Percentiles rank a stretch among this genome's conserved stretches.
Conservation (phyloP, 2,329 filamentous ascomycete genomes). For the Passalora sequoiae region DNA sequence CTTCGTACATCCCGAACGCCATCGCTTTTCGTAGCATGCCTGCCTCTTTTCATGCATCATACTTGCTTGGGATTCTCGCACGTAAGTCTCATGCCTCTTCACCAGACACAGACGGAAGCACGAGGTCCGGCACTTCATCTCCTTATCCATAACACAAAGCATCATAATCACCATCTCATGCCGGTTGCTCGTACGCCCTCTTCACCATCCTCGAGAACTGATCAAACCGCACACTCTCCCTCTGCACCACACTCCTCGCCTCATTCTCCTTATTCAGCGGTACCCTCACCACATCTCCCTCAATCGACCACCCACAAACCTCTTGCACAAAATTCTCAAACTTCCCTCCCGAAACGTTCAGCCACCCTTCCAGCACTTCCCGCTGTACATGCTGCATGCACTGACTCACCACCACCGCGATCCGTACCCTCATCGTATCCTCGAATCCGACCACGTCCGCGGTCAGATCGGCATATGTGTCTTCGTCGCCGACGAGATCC, state of each 20-base stretch:
- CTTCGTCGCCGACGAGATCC: conserved; percentile 85
- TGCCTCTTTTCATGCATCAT: conserved; percentile 8
- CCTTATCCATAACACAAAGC: background rate
- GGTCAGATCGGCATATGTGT: conserved; percentile 90
- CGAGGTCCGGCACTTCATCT: background rate
- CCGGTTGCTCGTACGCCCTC: conserved; percentile 79
- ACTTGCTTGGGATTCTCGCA: conserved; percentile 3
- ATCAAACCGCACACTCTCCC: conserved; percentile 89
- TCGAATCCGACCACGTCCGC: conserved; percentile 94
- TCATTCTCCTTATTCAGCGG: conserved; percentile 96
- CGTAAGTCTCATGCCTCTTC: conserved; percentile 1
- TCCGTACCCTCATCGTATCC: conserved; percentile 83
- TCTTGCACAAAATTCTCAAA: conserved; percentile 48
- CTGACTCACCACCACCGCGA: conserved; percentile 80
- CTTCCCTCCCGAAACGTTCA: conserved; percentile 43
- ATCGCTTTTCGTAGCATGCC: conserved; percentile 8
- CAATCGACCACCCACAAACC: conserved; percentile 75
- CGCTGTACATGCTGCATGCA: conserved; percentile 69
- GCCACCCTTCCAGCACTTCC: conserved; percentile 46
- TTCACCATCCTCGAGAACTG: conserved; percentile 76
- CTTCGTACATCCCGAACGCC: conserved; percentile 9
- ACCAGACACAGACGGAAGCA: conserved; percentile 2
- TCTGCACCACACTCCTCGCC: conserved; percentile 89
- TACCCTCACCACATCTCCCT: conserved; percentile 62
- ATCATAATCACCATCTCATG: conserved; percentile 29